A percentile compares a stretch with the other conserved stretches of the same genome.
phyloP scores from a whole-genome alignment of 768 basidiomycete genomes.

The Pleurotus tuoliensis region DNA sequence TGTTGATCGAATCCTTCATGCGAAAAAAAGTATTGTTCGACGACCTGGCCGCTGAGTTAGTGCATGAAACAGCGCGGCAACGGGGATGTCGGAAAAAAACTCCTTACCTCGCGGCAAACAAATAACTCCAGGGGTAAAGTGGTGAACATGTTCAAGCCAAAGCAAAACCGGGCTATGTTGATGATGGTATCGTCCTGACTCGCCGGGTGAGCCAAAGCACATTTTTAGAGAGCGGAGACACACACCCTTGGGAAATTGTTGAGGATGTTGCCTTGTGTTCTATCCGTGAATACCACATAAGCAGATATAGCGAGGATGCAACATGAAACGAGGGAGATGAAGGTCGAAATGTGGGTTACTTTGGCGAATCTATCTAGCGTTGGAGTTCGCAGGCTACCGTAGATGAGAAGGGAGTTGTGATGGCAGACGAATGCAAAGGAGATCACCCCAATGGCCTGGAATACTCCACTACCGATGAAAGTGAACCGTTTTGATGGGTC shows the following conservation, averaged over 20 bases:
- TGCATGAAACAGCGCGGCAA: neutral
- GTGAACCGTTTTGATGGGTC: slow-evolving; percentile 72
- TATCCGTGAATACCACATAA: slow-evolving; percentile 86
- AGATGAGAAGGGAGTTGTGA: slow-evolving; percentile 96
- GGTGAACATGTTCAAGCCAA: slow-evolving; percentile 97
- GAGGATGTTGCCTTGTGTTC: slow-evolving; percentile 91
- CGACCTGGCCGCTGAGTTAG: slow-evolving; percentile 50
- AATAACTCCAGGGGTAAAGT: slow-evolving; percentile 95
- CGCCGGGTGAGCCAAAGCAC: neutral
- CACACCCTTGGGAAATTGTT: slow-evolving; percentile 86
- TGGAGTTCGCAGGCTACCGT: slow-evolving; percentile 88
- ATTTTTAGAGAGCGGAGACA: slow-evolving; percentile 5
- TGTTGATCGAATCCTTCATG: slow-evolving; percentile 78
- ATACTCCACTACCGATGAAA: slow-evolving; percentile 73
- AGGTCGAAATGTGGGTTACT: slow-evolving; percentile 91
- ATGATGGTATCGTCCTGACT: slow-evolving; percentile 77
- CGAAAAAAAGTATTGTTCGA: slow-evolving; percentile 95
- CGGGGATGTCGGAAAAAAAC: neutral
- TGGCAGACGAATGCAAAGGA: slow-evolving; percentile 97
- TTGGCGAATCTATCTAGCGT: slow-evolving; percentile 90
- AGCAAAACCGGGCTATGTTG: slow-evolving; percentile 92
- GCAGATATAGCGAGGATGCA: slow-evolving; percentile 80
- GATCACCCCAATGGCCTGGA: slow-evolving; percentile 97
- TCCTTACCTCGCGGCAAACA: slow-evolving; percentile 86
- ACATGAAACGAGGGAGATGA: slow-evolving; percentile 82